Conservation (phyloP, 352 stramenopile genomes). For the Stramenopiles sp. region DNA sequence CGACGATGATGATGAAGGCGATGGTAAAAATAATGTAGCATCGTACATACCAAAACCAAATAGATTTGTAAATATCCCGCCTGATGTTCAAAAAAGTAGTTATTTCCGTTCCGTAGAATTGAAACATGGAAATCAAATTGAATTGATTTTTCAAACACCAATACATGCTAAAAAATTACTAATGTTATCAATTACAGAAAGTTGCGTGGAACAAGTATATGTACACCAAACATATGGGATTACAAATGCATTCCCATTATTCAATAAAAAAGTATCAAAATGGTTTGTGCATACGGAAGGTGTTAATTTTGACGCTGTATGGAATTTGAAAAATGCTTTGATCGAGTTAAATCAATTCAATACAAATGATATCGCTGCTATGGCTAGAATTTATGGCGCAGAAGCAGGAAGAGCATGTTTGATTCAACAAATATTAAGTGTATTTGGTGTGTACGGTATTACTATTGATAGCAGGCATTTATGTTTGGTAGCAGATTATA, state of each 20-base stretch:
- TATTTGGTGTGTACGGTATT: constrained; percentile 95
- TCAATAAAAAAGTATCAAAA: constrained; percentile 42
- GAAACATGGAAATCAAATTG: not conserved
- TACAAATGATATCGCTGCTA: constrained; percentile 97
- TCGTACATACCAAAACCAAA: not conserved
- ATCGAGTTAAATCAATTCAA: constrained; percentile 89
- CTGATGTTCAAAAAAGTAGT: not conserved
- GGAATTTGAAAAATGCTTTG: constrained; percentile 51
- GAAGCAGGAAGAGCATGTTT: constrained; percentile 60
- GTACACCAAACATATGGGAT: not conserved
- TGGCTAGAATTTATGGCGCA: constrained; percentile 83
- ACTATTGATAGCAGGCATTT: constrained; percentile 98
- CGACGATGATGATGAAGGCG: constrained; percentile 39
- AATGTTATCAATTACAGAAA: constrained; percentile 29
- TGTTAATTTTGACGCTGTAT: constrained; percentile 95
- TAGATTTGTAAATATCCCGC: not conserved
- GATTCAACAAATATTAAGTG: constrained; percentile 81
- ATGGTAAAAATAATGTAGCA: constrained; percentile 3
- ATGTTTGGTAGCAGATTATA: not conserved
- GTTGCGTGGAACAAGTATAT: constrained; percentile 24
- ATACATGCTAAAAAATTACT: constrained; percentile 23
- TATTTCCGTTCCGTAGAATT: not conserved
- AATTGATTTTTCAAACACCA: not conserved
- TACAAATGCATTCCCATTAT: not conserved
- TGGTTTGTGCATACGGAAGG: constrained; percentile 75